Evolutionary conservation across 106 monocot genomes (phyloP), one percentile per base, ranked within the genome.

Genomic region (Allium sativum): DNA sequence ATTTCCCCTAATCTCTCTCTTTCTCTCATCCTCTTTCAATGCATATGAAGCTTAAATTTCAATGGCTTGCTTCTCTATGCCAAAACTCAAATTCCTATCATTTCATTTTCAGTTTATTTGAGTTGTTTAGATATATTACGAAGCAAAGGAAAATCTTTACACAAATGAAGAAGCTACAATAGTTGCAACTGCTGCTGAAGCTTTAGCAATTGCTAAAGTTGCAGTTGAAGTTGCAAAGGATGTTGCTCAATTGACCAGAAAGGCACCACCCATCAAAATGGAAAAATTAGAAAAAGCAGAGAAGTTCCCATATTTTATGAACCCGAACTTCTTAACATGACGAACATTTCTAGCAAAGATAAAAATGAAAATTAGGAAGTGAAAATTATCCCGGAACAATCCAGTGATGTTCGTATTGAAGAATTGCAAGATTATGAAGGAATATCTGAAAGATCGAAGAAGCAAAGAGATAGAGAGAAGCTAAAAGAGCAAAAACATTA

Each of bases 171-270:
- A 90, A 48, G 86, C 87, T 9, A 71, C 75, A 19, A 78, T 91
- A 76, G 87, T 65, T 8, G 84, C 81, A 18, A 84, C 87, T 19
- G 84, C 96, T 56, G 84, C 90, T 48, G 84, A 87, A 55, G 96
- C 96, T 14, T 53, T 91, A 46, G 84, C 90, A 56, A 84, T 96
- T 64, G 96, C 96, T 62, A 81, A 82, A 82, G 90, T 77, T 67
- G 96, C 96, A 59, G 70, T 77, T 22, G 84, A 96, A 70, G 64
- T 84, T 70, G 87, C 96, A 12, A 80, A 78, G 87, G 84, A 84
- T 77, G 87, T 87, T 21, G 96, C 82, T 41, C 79, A 74, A 50
- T 70, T 82, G 62, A 58, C 67, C 17, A 54, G 68, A 65, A 69
- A 48, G 48, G 70, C 46, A 7, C 63, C 57, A 52, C 61, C 71